Conservation (phyloP, 2,329 filamentous ascomycete species). For the Graphilbum fragrans region DNA sequence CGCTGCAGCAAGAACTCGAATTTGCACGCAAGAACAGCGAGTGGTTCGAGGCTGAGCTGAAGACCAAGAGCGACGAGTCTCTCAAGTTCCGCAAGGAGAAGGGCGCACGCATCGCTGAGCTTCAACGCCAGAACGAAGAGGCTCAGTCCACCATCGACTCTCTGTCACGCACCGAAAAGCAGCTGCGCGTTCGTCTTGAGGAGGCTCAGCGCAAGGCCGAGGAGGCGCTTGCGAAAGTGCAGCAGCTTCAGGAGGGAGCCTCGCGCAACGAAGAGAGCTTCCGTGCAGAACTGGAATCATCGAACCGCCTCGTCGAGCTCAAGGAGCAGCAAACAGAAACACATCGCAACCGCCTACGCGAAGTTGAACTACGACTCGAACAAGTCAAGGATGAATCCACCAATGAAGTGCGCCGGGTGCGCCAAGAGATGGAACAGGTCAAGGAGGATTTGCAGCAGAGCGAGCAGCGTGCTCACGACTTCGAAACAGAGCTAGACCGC, state of each 20-base stretch:
- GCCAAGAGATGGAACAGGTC: conserved; percentile 44
- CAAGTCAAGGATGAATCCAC: conserved; percentile 56
- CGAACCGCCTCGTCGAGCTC: conserved; percentile 69
- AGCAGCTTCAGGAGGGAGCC: conserved; percentile 74
- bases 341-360: conserved; percentile 56
- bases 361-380: conserved; percentile 52
- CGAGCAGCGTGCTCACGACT: conserved; percentile 34
- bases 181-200: conserved; percentile 68
- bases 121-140: conserved; percentile 84
- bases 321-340: conserved; percentile 66
- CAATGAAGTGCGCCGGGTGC: conserved; percentile 41
- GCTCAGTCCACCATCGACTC: conserved; percentile 64
- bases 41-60: conserved; percentile 84
- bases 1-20: conserved; percentile 80
- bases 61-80: conserved; percentile 77
- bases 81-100: conserved; percentile 92
- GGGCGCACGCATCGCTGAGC: conserved; percentile 73
- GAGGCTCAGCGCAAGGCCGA: conserved; percentile 80
- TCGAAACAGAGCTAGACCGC: conserved; percentile 42
- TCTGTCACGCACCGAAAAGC: conserved; percentile 66
- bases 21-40: conserved; percentile 82
- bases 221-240: conserved; percentile 67
- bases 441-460: conserved; percentile 31
- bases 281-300: conserved; percentile 72
- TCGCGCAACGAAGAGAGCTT: conserved; percentile 77